Base-by-base conservation (phyloP, 2,329 filamentous ascomycete species). In the Diaporthe ilicicola region DNA sequence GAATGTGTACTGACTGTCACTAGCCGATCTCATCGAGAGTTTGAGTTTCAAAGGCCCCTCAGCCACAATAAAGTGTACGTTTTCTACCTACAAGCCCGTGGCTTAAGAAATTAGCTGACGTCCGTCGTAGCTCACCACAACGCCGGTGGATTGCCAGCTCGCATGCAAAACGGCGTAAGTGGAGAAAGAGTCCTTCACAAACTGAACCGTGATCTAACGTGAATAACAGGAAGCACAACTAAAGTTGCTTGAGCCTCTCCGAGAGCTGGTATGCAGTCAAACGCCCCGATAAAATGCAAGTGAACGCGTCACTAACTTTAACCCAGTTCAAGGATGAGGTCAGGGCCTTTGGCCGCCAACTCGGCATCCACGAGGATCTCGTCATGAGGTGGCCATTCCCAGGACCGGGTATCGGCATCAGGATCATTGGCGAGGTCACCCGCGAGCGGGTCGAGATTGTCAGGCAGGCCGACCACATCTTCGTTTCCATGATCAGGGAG, bases 351-450 rank as follows among this genome's bases (percentile, higher is more conserved):
- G 93, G 93, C 50, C 89, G 88, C 19, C 85, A 93, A 72, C 85
- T 95, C 4, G 90, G 90, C 24, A 93, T 95, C 71, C 87, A 90
- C 64, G 87, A 92, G 72, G 88, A 93, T 17, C 89, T 95, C 5
- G 91, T 95, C 68, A 93, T 90, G 89, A 85, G 93, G 37, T 93
- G 94, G 77, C 92, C 92, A 24, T 94, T 94, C 86, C 92, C 92
- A 0, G 92, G 92, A 1, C 82, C 85, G 0, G 88, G 82, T 62
- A 89, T 97, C 72, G 94, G 89, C 17, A 93, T 96, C 75, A 88
- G 94, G 65, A 92, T 97, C 72, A 84, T 97, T 1, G 95, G 95
- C 32, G 94, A 97, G 75, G 91, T 97, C 19, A 97, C 93, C 1
- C 87, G 86, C 3, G 93, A 95, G 78, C 89, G 92, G 48, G 92